These are phyloP conservation scores for Saraca asoca DNA, from an alignment of 331 rosid genomes.

Conservation along the genomic window DNA sequence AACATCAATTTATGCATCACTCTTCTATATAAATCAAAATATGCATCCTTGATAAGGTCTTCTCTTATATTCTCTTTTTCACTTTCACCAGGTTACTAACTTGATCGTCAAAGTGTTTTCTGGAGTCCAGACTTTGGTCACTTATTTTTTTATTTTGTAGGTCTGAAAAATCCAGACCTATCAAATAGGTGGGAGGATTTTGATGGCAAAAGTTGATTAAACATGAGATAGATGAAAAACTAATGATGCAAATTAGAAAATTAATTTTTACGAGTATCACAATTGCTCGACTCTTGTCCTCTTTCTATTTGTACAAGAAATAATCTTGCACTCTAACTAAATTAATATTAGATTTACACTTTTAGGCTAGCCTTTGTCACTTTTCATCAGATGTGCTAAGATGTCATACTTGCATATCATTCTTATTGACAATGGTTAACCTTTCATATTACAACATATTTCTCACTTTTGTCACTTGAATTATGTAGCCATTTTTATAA, in stretches of 20 bases:
- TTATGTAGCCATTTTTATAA: not conserved
- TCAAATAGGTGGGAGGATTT: not conserved
- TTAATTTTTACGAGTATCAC: no score
- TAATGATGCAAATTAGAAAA: no score
- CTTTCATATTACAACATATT: conserved; percentile 6
- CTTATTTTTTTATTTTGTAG: no score
- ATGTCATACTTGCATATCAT: conserved; percentile 3
- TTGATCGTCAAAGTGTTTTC: no score
- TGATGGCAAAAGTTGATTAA: conserved; percentile 15
- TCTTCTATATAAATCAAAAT: no score
- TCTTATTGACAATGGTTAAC: conserved; percentile 15
- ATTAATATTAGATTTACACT: no score
- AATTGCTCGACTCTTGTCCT: not conserved
- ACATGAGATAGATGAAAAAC: conserved; percentile 4
- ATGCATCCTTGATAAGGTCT: no score
- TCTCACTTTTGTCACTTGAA: conserved; percentile 3
- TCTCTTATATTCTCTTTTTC: no score
- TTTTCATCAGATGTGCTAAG: conserved; percentile 1
- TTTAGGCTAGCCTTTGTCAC: conserved; percentile 7
- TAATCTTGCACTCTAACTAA: not conserved
- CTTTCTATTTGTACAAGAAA: not conserved
- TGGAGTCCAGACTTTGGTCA: no score
- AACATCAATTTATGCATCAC: no score
- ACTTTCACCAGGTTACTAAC: no score
- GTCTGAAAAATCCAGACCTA: no score